Evolutionary conservation across 1,139 yeast genomes (phyloP), one percentile per base, ranked within the genome.

Genomic region (Hanseniaspora sp.): DNA sequence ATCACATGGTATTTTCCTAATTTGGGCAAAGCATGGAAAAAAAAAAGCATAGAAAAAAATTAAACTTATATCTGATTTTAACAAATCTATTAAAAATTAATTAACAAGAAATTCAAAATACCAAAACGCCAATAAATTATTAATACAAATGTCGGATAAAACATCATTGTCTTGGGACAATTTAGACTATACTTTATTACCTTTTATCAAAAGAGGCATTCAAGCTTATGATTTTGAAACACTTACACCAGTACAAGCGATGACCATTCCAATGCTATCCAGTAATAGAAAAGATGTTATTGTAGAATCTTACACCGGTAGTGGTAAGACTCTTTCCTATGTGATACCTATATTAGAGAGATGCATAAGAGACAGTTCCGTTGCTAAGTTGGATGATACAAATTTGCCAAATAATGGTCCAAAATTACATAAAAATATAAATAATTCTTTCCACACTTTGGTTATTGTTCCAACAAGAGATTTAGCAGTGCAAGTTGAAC

Each of bases 241-340:
- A 15, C 88, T 92, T 96, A 92, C 99, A 0, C 96, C 99, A 0
- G 98, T 92, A 0, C 99, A 92, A 66, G 98, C 98, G 0, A 80
- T 97, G 0, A 84, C 95, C 0, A 85, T 92, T 52, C 98, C 99
- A 0, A 71, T 90, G 54, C 79, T 94, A 61, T 70, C 84, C 47
- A 83, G 83, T n/a, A 85, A 90, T 63, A 92, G 92, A 64, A 98
- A 92, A 69, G 97, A 92, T 9, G 95, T 94, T 9, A 46, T 54
- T 37, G 96, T 88, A 1, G 96, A 90, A 60, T 88, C 97, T 0
- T 96, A 88, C 1, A 92, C 98, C 0, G 98, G 98, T 0, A 88
- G 97, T 0, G 98, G 98, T 8, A 92, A 92, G 66, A 92, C 98
- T 0, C 69, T 90, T 37, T 86, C 97, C 3, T 92, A 85, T 68